Base-by-base conservation (phyloP, 257 asterid genomes). In the Pogostemon cablin region DNA sequence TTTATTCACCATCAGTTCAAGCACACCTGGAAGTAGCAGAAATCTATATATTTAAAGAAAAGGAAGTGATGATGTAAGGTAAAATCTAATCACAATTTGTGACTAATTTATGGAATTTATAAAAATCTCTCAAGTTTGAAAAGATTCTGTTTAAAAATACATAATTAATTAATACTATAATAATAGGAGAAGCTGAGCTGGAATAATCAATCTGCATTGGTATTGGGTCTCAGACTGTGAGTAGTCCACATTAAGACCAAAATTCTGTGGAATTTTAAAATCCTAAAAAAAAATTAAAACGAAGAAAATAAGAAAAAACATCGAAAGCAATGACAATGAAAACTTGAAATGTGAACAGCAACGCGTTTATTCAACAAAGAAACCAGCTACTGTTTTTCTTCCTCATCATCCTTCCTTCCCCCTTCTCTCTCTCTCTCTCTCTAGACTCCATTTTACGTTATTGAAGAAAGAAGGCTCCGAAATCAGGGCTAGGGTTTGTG, bases 331-430 rank as follows among this genome's bases (percentile, higher is more conserved):
- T 53, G 38, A 62, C 46, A 12, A 61, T 54, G 12, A 56, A 48
- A 47, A 56, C 67, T 66, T 35, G 76, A 62, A 68, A 72, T 80
- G 82, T 74, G 79, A 82, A 77, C 80, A 76, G 67, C 81, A 78
- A 86, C 84, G 84, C 91, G 87, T 78, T 79, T 81, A 80, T 77
- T 72, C 81, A 62, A 79, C 82, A 74, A 67, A 76, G 68, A 61
- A 52, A 65, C 79, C 67, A 58, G 47, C 81, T 61, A 65, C 85
- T 55, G 80, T 74, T 71, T 75, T 5, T 79, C 85, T 56, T 53
- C 70, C 48, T 62, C 73, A 55, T 56, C 47, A 72, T 25, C 4
- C n/a, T 10, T 17, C 6, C 8, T 2, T 0, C 1, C 72, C 53
- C 71, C 40, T 75, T 43, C 80, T 38, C 62, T 20, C 69, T 65